phyloP scores from a whole-genome alignment of 768 basidiomycete genomes.

The Amylocystis lapponica region DNA sequence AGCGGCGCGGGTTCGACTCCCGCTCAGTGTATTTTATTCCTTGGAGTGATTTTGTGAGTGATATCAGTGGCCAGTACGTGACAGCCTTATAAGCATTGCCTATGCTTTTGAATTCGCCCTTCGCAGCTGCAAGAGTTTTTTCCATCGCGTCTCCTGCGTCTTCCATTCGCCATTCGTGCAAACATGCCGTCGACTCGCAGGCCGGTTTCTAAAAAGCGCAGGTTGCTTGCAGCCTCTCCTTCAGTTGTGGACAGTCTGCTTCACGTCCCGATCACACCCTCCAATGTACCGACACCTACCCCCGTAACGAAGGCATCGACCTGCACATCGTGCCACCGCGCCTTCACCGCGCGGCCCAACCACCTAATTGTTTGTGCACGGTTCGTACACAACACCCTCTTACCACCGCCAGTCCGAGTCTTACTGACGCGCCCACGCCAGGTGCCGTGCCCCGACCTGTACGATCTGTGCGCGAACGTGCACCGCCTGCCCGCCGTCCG shows the following conservation, averaged over 20 bases:
- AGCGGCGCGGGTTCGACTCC: slow-evolving; percentile 34
- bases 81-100: no score
- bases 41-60: no score
- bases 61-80: no score
- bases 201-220: slow-evolving; percentile 2
- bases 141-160: background rate
- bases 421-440: slow-evolving; percentile 5
- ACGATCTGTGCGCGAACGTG: slow-evolving; percentile 33
- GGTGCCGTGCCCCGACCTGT: slow-evolving; percentile 30
- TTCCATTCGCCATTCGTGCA: background rate
- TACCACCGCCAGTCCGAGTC: background rate
- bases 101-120: no score
- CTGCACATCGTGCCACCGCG: slow-evolving; percentile 13
- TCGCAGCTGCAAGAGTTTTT: no score
- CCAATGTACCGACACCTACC: background rate
- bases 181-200: background rate
- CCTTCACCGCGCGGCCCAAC: slow-evolving; percentile 6
- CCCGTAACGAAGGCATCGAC: background rate
- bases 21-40: slow-evolving; percentile 23
- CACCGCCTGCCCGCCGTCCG: slow-evolving; percentile 27
- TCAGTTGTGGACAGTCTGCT: background rate
- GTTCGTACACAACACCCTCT: slow-evolving; percentile 3
- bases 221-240: background rate
- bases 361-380: slow-evolving; percentile 10
- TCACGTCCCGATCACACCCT: background rate